A percentile compares a stretch with the other conserved stretches of the same genome.
Evolutionary conservation across 192 early-diverging fungal species (phyloP).

Genomic region (Physocladia obscura): DNA sequence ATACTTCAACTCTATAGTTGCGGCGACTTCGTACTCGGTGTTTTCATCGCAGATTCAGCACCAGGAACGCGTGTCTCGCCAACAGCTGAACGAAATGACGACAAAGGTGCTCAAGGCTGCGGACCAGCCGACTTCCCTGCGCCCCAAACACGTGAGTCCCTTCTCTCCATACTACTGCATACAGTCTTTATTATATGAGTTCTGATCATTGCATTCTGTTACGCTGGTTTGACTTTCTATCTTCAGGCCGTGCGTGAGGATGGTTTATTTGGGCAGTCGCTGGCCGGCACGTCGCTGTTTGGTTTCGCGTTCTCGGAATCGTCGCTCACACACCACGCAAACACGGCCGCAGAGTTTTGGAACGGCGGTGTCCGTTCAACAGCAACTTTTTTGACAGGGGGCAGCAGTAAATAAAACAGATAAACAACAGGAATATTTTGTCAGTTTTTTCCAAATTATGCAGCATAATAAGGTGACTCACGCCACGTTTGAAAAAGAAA

Average conservation of each 20-base stretch:
- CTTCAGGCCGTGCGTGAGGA: no score
- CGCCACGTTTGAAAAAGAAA: not conserved
- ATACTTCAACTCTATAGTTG: not conserved
- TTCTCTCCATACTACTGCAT: no score
- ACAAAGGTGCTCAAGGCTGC: slow-evolving; percentile 6
- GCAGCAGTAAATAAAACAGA: not conserved
- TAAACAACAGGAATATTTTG: no score
- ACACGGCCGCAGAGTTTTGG: slow-evolving; percentile 14
- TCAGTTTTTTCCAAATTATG: not conserved
- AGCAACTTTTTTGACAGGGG: not conserved
- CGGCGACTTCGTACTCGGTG: slow-evolving; percentile 5
- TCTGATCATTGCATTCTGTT: no score
- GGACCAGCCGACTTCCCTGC: not conserved
- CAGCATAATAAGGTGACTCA: not conserved
- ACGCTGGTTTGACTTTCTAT: no score
- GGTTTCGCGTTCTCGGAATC: not conserved
- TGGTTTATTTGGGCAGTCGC: not conserved
- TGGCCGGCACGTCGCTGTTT: not conserved
- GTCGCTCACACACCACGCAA: slow-evolving; percentile 5
- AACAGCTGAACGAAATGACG: not conserved
- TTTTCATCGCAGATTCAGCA: slow-evolving; percentile 17
- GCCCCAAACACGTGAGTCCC: no score
- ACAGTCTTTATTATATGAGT: no score
- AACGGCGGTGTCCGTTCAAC: slow-evolving; percentile 3
- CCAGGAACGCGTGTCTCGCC: not conserved